phyloP scores from a whole-genome alignment of 768 basidiomycete species.

The Mrakia gelida region DNA sequence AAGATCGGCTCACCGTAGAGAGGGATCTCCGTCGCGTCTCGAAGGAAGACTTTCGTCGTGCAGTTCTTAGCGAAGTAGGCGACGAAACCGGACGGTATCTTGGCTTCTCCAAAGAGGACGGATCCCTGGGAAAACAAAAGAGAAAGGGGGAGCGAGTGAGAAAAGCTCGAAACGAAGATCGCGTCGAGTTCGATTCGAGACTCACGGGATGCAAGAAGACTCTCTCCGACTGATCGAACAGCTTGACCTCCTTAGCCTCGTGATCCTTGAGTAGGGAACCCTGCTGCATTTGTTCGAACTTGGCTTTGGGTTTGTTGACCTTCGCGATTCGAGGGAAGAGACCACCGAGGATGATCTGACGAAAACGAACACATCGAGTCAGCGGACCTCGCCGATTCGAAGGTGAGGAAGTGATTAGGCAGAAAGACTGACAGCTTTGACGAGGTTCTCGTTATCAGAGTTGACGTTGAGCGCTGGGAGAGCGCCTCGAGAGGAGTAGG shows the following conservation, averaged over 20 bases:
- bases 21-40: slow-evolving; percentile 77
- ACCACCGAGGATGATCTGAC: slow-evolving; percentile 67
- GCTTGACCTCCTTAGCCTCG: slow-evolving; percentile 74
- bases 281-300: slow-evolving; percentile 77
- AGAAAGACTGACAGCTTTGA: slow-evolving; percentile 53
- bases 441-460: slow-evolving; percentile 62
- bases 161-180: neutral
- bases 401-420: neutral
- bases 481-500: slow-evolving; percentile 14
- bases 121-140: slow-evolving; percentile 54
- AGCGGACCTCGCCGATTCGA: neutral
- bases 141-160: neutral
- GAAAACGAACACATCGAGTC: neutral
- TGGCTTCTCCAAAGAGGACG: slow-evolving; percentile 64
- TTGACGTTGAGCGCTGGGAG: slow-evolving; percentile 44
- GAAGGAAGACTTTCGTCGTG: slow-evolving; percentile 76
- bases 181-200: too few relatives aligned
- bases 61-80: slow-evolving; percentile 74
- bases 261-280: slow-evolving; percentile 83
- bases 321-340: slow-evolving; percentile 75
- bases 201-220: slow-evolving; percentile 41
- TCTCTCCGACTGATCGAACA: slow-evolving; percentile 60
- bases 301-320: slow-evolving; percentile 56
- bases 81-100: slow-evolving; percentile 73
- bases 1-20: neutral